phyloP scores from a whole-genome alignment of 2,329 filamentous ascomycete species.

The Canariomyces notabilis region DNA sequence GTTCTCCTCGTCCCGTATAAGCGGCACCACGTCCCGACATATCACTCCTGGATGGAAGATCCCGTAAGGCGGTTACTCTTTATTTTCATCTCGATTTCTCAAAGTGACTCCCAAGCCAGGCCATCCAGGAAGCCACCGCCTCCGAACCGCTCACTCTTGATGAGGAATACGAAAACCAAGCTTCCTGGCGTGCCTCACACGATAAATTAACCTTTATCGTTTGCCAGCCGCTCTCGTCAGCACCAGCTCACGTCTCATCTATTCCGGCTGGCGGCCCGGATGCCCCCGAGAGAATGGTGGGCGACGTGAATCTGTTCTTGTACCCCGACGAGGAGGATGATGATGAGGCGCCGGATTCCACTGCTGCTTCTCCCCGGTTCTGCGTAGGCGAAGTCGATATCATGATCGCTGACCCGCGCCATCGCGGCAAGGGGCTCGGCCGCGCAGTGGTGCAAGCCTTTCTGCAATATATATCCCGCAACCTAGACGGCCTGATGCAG shows the following conservation, averaged over 20 bases:
- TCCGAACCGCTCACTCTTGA: slow-evolving; percentile 75
- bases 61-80: slow-evolving; percentile 41
- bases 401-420: slow-evolving; percentile 65
- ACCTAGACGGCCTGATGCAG: slow-evolving; percentile 49
- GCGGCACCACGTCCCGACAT: slow-evolving; percentile 71
- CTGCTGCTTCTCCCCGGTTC: slow-evolving; percentile 20
- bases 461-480: slow-evolving; percentile 58
- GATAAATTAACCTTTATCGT: slow-evolving; percentile 94
- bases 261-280: slow-evolving; percentile 47
- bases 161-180: slow-evolving; percentile 87
- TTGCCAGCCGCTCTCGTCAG: slow-evolving; percentile 47
- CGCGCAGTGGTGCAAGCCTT: slow-evolving; percentile 61
- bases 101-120: slow-evolving; percentile 36
- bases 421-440: slow-evolving; percentile 61
- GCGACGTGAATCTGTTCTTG: slow-evolving; percentile 80
- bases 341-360: slow-evolving; percentile 17
- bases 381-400: slow-evolving; percentile 73
- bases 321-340: slow-evolving; percentile 45
- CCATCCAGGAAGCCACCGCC: slow-evolving; percentile 77
- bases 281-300: slow-evolving; percentile 54
- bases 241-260: not conserved
- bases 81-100: not conserved
- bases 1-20: slow-evolving; percentile 82
- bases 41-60: slow-evolving; percentile 91
- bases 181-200: slow-evolving; percentile 71